These are phyloP conservation scores for Diaporthe sp. DNA, from an alignment of 2,329 filamentous ascomycete species.

Conservation along the genomic window DNA sequence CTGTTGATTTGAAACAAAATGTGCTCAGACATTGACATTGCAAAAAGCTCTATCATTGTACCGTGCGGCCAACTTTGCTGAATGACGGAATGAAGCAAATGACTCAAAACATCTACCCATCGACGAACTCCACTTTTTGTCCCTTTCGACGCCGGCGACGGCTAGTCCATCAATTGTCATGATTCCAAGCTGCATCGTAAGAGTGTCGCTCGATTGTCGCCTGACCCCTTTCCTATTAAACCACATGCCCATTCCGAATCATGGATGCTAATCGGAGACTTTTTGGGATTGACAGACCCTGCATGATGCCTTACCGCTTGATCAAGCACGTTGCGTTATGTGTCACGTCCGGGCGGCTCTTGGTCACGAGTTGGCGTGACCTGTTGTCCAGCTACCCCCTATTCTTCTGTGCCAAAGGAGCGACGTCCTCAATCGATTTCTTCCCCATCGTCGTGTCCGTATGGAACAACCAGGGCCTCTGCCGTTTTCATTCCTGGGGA, in stretches of 20 bases:
- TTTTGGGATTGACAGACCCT: background rate
- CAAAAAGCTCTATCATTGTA: background rate
- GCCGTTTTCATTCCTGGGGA: background rate
- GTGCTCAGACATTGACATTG: background rate
- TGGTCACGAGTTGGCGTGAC: background rate
- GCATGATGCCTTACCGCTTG: background rate
- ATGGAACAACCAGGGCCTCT: background rate
- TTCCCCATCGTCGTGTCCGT: background rate
- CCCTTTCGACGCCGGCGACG: background rate
- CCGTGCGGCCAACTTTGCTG: background rate
- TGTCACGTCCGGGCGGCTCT: background rate
- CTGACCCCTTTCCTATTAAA: background rate
- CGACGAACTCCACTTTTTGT: constrained; percentile 3
- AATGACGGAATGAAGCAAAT: background rate
- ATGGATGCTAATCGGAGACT: background rate
- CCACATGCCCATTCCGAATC: background rate
- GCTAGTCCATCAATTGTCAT: background rate
- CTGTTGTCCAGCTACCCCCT: background rate
- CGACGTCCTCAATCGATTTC: background rate
- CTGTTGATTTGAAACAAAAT: background rate
- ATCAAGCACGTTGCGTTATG: background rate
- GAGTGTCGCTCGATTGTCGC: constrained; percentile 13
- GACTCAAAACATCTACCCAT: constrained; percentile 7
- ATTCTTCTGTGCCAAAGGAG: background rate
- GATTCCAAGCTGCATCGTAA: constrained; percentile 1